Evolutionary conservation across 208 protist genomes (phyloP).

Genomic region (Leishmania mexicana): DNA sequence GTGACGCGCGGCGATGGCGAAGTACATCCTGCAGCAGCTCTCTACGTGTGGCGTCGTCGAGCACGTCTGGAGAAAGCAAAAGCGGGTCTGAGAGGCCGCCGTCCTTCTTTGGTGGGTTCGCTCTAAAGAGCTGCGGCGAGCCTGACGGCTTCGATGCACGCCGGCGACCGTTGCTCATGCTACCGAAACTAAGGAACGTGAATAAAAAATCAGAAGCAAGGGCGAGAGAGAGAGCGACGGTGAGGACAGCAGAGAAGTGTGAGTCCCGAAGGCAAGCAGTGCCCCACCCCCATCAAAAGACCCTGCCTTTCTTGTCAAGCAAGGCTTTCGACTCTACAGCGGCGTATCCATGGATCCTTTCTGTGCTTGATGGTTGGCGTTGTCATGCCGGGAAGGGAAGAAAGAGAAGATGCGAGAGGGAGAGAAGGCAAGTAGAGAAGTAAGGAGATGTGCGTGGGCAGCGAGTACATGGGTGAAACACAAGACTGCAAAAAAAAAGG

Average conservation of each 20-base stretch:
- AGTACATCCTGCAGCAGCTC: conserved; percentile 72
- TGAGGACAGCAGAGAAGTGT: conserved; percentile 4
- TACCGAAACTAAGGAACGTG: background rate
- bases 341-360: background rate
- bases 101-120: conserved; percentile 23
- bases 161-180: conserved; percentile 21
- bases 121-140: conserved; percentile 60
- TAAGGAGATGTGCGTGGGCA: background rate
- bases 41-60: conserved; percentile 81
- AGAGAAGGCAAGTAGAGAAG: background rate
- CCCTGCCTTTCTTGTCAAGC: background rate
- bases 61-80: conserved; percentile 74
- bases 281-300: background rate
- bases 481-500: background rate
- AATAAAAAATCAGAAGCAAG: background rate
- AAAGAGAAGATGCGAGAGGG: background rate
- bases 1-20: conserved; percentile 23
- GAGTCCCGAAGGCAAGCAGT: background rate
- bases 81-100: conserved; percentile 20
- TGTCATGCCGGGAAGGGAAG: background rate
- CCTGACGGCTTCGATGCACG: conserved; percentile 13
- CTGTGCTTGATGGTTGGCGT: background rate
- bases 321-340: background rate
- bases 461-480: background rate
- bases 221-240: background rate